Conservation (phyloP, 148 eudicot species). For the Cornus kousa region DNA sequence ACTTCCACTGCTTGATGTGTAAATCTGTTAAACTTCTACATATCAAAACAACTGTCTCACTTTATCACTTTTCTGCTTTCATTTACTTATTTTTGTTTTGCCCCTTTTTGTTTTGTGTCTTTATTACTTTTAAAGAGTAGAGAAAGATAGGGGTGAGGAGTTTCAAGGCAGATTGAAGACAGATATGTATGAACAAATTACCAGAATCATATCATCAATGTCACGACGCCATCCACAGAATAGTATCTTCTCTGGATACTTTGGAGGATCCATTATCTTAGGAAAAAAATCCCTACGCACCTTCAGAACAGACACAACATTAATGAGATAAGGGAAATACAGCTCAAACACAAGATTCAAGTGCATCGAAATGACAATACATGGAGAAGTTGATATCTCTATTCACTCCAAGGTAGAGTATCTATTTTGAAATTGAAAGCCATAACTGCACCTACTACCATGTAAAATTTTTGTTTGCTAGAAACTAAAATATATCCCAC, state of each 20-base stretch:
- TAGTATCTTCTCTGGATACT: conserved; percentile 80
- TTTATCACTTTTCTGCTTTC: neutral
- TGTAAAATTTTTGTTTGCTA: neutral
- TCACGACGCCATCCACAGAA: conserved; percentile 96
- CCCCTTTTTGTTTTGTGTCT: too few species aligned
- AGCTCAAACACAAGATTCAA: neutral
- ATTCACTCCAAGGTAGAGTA: neutral
- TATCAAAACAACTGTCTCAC: neutral
- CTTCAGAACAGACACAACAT: conserved; percentile 33
- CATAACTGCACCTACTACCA: neutral
- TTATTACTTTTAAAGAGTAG: neutral
- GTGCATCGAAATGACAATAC: neutral
- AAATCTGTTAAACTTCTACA: neutral
- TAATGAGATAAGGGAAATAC: conserved; percentile 4
- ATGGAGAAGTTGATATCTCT: neutral
- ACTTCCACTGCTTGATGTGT: neutral
- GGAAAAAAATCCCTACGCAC: conserved; percentile 49
- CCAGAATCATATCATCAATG: conserved; percentile 90
- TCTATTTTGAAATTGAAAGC: conserved; percentile 4
- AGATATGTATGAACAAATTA: conserved; percentile 16
- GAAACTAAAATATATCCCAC: neutral
- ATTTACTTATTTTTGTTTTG: too few species aligned
- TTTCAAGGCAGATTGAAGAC: neutral
- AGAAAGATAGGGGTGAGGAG: neutral
- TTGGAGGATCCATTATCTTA: conserved; percentile 57